Evolutionary conservation across 306 rosid species (phyloP).

Genomic region (Cucurbita moschata): DNA sequence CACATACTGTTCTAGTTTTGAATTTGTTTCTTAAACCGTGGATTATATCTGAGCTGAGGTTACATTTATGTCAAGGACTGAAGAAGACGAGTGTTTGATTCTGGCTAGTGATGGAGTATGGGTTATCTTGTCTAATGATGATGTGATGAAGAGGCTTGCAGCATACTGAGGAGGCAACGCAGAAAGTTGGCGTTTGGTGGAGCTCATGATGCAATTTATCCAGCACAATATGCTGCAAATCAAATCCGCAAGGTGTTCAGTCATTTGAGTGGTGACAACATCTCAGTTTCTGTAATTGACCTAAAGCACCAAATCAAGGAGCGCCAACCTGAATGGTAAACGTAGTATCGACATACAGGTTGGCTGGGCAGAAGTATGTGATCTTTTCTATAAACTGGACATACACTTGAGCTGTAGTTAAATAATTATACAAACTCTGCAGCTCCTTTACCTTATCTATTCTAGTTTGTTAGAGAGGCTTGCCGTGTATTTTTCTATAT

Average conservation of each 20-base stretch:
- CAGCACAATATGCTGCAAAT: constrained; percentile 11
- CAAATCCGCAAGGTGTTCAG: constrained; percentile 1
- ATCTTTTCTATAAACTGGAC: background rate
- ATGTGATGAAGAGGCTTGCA: constrained; percentile 9
- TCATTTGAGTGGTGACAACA: constrained; percentile 20
- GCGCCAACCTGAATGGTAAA: background rate
- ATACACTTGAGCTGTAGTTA: background rate
- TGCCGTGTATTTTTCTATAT: background rate
- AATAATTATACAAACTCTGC: background rate
- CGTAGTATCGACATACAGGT: background rate
- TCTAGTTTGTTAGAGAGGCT: background rate
- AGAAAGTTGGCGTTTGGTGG: background rate
- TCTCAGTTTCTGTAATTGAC: constrained; percentile 26
- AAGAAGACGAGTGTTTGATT: constrained; percentile 24
- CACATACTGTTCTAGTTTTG: background rate
- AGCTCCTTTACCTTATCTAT: background rate
- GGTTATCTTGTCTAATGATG: constrained; percentile 23
- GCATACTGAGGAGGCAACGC: constrained; percentile 1
- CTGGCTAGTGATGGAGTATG: constrained; percentile 33
- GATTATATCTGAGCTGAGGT: constrained; percentile 20
- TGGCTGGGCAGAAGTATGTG: constrained; percentile 4
- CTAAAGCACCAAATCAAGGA: constrained; percentile 7
- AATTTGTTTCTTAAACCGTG: constrained; percentile 9
- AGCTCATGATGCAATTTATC: background rate
- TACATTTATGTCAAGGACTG: constrained; percentile 8